A percentile compares a stretch with the other conserved stretches of the same genome.
These are phyloP conservation scores for Aegilops longissima DNA, from an alignment of 176 grass and related monocot species.

Conservation along the genomic window DNA sequence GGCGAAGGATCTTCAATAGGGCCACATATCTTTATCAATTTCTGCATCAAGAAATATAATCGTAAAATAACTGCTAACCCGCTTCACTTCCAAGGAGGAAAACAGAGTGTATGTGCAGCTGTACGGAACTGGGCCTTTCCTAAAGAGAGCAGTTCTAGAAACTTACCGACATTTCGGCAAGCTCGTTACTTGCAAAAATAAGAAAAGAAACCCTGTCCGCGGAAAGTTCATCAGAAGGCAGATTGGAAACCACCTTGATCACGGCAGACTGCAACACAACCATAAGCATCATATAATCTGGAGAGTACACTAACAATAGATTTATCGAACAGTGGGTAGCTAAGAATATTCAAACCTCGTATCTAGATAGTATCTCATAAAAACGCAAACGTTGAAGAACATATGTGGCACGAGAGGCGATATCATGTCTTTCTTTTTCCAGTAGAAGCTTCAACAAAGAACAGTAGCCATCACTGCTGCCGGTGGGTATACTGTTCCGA, in stretches of 20 bases:
- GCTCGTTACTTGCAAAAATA: conserved; percentile 65
- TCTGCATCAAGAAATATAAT: conserved; percentile 61
- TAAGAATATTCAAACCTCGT: conserved; percentile 54
- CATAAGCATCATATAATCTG: conserved; percentile 27
- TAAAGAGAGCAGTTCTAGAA: conserved; percentile 16
- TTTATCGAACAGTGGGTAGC: neutral
- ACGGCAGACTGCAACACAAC: conserved; percentile 79
- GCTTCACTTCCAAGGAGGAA: conserved; percentile 29
- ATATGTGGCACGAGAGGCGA: conserved; percentile 69
- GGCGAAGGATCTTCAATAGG: conserved; percentile 87
- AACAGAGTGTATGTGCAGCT: conserved; percentile 16
- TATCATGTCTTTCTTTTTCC: conserved; percentile 86
- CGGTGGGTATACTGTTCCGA: conserved; percentile 43
- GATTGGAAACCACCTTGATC: conserved; percentile 51
- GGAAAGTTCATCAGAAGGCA: conserved; percentile 49
- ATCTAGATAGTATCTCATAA: conserved; percentile 88
- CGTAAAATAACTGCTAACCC: conserved; percentile 17
- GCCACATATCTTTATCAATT: conserved; percentile 69
- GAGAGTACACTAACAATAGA: conserved; percentile 26
- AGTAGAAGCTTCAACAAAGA: conserved; percentile 82
- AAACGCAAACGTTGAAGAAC: conserved; percentile 79
- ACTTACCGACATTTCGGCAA: conserved; percentile 76
- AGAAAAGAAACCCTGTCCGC: conserved; percentile 53
- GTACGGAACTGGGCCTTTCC: neutral
- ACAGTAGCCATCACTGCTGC: conserved; percentile 75